Base-by-base conservation (phyloP, 2,329 filamentous ascomycete genomes). In the Diaporthe amygdali region DNA sequence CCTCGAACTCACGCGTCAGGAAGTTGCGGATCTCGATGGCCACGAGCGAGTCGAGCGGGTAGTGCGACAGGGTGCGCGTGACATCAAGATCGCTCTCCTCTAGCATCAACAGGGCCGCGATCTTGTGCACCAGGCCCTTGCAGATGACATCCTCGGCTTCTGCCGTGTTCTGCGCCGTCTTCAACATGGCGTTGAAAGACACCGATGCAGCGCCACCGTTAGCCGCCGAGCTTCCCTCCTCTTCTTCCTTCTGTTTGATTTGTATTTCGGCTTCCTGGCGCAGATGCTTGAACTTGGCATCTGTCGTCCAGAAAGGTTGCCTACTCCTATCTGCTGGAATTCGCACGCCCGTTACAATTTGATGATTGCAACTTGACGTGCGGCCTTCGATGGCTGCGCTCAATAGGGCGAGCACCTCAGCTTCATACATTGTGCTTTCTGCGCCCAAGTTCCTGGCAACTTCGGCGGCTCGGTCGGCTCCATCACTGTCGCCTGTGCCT, bases 201-300 rank as follows among this genome's bases (percentile, higher is more conserved):
- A 86, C 78, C 0, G 78, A 73, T 30, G 73, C 73, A 0, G 74
- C 79, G 79, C 34, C 39, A 2, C n/a, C 68, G 22, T 41, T 59
- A 3, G 30, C 44, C 0, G 37, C 59, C 8, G 56, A 63, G 6
- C 14, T 41, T 1, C 51, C 59, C 5, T 49, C 59, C n/a, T 49
- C 37, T 2, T 49, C 59, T 30, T 49, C 59, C 44, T 27, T 49
- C 44, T 49, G 5, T 30, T 47, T 47, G 27, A 64, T 55, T 25
- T 39, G 25, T 0, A 79, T 82, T 10, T 82, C 80, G 0, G 81
- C 81, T 9, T 78, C 79, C 54, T 83, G 81, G 15, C 83, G 83
- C 32, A 90, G 81, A 39, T 83, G 80, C 69, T 84, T 84, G 78
- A 89, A 89, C 76, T 88, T 89, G 67, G 84, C 85, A 61, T 90